Evolutionary conservation across 2,329 filamentous ascomycete genomes (phyloP).

Genomic region (Penicillium expansum): DNA sequence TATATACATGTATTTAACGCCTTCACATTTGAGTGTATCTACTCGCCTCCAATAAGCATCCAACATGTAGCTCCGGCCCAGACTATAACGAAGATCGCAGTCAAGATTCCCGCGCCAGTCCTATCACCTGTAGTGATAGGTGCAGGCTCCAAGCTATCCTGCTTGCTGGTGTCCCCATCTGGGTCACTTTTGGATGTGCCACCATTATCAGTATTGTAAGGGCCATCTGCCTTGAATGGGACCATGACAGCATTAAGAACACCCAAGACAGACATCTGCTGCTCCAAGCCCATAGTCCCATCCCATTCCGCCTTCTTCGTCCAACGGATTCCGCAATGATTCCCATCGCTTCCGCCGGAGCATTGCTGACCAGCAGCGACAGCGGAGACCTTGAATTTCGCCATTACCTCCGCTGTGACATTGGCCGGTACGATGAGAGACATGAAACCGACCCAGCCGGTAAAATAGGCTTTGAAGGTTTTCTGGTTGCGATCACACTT

Average conservation of each 20-base stretch:
- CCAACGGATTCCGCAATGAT: conserved; percentile 62
- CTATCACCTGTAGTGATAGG: conserved; percentile 24
- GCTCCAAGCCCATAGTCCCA: conserved; percentile 57
- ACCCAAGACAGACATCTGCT: conserved; percentile 65
- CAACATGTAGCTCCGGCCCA: conserved; percentile 2
- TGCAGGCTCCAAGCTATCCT: conserved; percentile 2
- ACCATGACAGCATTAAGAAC: conserved; percentile 61
- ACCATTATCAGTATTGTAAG: conserved; percentile 43
- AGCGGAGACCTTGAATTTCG: conserved; percentile 56
- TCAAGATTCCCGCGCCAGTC: conserved; percentile 34
- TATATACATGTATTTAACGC: background rate
- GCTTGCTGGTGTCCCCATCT: conserved; percentile 18
- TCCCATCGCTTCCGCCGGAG: conserved; percentile 50
- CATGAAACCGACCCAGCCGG: conserved; percentile 60
- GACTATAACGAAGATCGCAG: conserved; percentile 21
- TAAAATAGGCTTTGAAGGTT: conserved; percentile 66
- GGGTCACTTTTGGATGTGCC: conserved; percentile 47
- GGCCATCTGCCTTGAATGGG: conserved; percentile 47
- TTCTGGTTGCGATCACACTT: conserved; percentile 68
- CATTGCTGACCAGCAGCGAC: conserved; percentile 60
- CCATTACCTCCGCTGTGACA: conserved; percentile 52
- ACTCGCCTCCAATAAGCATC: background rate
- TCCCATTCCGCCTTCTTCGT: conserved; percentile 50
- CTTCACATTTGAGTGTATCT: background rate
- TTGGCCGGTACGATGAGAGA: conserved; percentile 58